A percentile compares a stretch with the other conserved stretches of the same genome.
Evolutionary conservation across 345 rosid genomes (phyloP).

Genomic region (Citrus glauca): DNA sequence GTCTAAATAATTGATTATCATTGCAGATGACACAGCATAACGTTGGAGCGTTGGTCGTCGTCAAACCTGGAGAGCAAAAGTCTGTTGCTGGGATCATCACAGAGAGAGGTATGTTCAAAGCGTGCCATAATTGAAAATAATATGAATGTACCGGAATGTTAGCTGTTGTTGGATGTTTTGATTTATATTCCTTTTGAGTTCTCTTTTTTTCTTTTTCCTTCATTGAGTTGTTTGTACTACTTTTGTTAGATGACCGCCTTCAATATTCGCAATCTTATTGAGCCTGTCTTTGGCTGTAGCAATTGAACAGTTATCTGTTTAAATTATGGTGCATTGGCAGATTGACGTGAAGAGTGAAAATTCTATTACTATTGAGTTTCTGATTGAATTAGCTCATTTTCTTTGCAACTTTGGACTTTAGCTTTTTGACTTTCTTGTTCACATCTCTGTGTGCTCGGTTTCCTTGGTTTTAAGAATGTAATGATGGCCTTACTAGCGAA

Average conservation of each 20-base stretch:
- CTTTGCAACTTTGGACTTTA: not conserved
- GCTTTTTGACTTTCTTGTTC: not conserved
- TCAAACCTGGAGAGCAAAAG: conserved; percentile 83
- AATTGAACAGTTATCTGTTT: not conserved
- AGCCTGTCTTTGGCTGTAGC: not conserved
- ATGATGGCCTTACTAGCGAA: not conserved
- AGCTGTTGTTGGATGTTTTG: not conserved
- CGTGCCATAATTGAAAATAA: not conserved
- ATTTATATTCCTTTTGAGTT: not conserved
- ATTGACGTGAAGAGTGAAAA: not conserved
- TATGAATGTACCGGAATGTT: not conserved
- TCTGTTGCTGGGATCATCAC: conserved; percentile 96
- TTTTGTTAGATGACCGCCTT: too few relatives aligned
- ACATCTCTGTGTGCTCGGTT: not conserved
- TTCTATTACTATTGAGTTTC: not conserved
- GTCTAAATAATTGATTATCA: not conserved
- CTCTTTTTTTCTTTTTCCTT: not conserved
- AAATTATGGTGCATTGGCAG: not conserved
- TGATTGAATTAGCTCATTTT: not conserved
- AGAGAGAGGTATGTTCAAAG: conserved; percentile 63
- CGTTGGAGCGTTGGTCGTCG: conserved; percentile 95
- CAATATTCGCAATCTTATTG: not conserved
- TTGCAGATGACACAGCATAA: conserved; percentile 95
- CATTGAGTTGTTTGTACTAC: not conserved
- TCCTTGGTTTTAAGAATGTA: not conserved